Conservation (phyloP, 2,329 filamentous ascomycete genomes). For the Fusarium nelsonii region DNA sequence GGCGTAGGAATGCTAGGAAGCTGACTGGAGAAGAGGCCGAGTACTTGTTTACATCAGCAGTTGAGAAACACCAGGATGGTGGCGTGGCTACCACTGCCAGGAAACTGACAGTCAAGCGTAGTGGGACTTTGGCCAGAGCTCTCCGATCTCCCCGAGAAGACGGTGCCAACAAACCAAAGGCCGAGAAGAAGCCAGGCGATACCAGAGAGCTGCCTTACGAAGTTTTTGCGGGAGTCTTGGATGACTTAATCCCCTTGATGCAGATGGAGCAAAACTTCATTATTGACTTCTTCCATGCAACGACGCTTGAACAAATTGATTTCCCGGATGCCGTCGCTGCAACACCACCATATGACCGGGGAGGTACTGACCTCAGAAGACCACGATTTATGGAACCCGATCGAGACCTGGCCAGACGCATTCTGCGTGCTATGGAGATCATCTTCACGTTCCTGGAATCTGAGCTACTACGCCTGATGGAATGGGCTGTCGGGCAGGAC, state of each 20-base stretch:
- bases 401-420: conserved; percentile 83
- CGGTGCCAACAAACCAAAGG: conserved; percentile 61
- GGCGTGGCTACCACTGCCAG: conserved; percentile 78
- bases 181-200: conserved; percentile 71
- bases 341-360: conserved; percentile 74
- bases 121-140: conserved; percentile 84
- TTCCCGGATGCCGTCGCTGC: conserved; percentile 84
- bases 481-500: conserved; percentile 85
- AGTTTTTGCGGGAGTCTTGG: conserved; percentile 81
- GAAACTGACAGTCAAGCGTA: conserved; percentile 93
- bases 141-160: conserved; percentile 77
- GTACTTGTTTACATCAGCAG: conserved; percentile 85
- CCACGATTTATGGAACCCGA: conserved; percentile 89
- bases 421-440: conserved; percentile 89
- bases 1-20: conserved; percentile 84
- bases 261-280: conserved; percentile 97
- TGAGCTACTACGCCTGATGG: conserved; percentile 82
- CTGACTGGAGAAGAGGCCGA: conserved; percentile 82
- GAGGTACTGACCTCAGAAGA: conserved; percentile 77
- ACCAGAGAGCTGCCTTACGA: conserved; percentile 81
- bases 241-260: conserved; percentile 85
- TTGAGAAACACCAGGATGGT: conserved; percentile 87
- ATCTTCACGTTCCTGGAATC: conserved; percentile 85
- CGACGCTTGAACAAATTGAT: conserved; percentile 83
- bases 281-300: conserved; percentile 95